Conservation (phyloP, 176 grass and related monocot genomes). For the Oryza australiensis region DNA sequence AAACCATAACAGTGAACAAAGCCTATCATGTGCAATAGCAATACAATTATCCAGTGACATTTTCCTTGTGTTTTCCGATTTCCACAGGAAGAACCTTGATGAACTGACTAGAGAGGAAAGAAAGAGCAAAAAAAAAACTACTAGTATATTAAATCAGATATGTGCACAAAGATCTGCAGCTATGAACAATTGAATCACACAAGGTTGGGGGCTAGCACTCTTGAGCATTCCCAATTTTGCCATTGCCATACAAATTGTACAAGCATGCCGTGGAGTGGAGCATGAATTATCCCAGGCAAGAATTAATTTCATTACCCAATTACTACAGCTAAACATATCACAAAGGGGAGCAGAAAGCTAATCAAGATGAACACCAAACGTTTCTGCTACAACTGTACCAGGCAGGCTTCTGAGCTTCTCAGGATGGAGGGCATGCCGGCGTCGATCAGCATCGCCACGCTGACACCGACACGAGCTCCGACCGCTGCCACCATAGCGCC, state of each 20-base stretch:
- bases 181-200: constrained; percentile 29
- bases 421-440: not conserved
- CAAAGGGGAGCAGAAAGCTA: not conserved
- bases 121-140: not conserved
- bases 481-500: constrained; percentile 48
- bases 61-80: not conserved
- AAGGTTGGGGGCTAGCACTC: constrained; percentile 9
- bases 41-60: not conserved
- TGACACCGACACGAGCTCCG: constrained; percentile 56
- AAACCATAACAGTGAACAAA: not conserved
- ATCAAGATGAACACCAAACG: constrained; percentile 15
- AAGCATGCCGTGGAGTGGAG: not conserved
- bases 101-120: not conserved
- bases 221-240: constrained; percentile 10
- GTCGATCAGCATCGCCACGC: constrained; percentile 53
- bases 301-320: not conserved
- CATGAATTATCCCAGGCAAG: constrained; percentile 6
- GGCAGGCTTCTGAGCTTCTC: not conserved
- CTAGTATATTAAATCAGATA: not conserved
- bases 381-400: constrained; percentile 8
- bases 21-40: not conserved
- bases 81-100: not conserved
- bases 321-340: not conserved
- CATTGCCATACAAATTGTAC: not conserved
- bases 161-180: not conserved